Evolutionary conservation across 1,139 yeast genomes (phyloP).

Genomic region (Wickerhamomyces sp.): DNA sequence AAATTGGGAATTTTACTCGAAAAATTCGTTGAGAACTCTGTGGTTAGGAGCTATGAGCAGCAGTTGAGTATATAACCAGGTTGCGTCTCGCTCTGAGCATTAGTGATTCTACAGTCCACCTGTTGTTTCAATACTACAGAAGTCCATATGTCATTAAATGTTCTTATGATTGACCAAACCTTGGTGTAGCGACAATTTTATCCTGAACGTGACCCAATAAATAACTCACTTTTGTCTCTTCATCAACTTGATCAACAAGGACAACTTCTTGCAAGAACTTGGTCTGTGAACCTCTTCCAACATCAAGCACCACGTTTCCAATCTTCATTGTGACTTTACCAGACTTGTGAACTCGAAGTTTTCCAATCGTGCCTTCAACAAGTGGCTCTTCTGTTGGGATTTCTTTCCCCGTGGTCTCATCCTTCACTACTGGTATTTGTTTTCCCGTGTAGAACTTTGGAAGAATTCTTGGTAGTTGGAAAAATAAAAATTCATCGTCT

Average conservation of each 20-base stretch:
- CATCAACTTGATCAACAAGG: constrained; percentile 40
- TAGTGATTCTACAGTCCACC: too few species aligned
- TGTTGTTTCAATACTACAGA: too few species aligned
- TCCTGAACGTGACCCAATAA: constrained; percentile 58
- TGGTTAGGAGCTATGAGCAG: background rate
- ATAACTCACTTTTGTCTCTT: constrained; percentile 37
- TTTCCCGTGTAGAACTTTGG: constrained; percentile 40
- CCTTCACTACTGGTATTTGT: background rate
- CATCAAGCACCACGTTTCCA: constrained; percentile 66
- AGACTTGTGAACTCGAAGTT: constrained; percentile 68
- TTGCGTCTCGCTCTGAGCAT: too few species aligned
- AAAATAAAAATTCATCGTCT: constrained; percentile 42
- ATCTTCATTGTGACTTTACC: constrained; percentile 73
- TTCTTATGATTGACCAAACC: constrained; percentile 25
- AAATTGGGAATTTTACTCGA: too few species aligned
- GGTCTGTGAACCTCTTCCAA: constrained; percentile 67
- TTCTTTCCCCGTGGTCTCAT: constrained; percentile 5
- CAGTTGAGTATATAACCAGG: too few species aligned
- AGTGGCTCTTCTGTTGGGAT: constrained; percentile 13
- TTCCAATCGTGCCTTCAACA: constrained; percentile 63
- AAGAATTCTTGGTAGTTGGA: constrained; percentile 68
- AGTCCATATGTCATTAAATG: too few species aligned
- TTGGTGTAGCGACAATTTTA: constrained; percentile 38
- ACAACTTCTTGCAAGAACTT: constrained; percentile 75
- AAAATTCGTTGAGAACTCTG: too few species aligned